Conservation (phyloP, 1,284 basidiomycete genomes). For the Trametes versicolor region DNA sequence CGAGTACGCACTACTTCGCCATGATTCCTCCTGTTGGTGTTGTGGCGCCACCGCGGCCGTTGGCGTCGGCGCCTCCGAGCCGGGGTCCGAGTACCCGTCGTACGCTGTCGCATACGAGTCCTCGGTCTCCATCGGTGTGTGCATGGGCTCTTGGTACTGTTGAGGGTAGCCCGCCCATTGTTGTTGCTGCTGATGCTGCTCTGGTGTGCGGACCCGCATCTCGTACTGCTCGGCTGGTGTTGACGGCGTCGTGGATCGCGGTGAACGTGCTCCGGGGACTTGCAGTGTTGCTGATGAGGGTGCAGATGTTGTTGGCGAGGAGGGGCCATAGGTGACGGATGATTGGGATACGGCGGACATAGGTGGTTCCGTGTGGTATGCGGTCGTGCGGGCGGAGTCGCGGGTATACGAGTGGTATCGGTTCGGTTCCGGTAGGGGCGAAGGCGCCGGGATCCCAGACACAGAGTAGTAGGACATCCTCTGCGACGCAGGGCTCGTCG, state of each 20-base stretch:
- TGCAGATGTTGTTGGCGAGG: slow-evolving; percentile 29
- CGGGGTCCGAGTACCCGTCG: slow-evolving; percentile 24
- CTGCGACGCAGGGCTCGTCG: slow-evolving; percentile 40
- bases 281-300: slow-evolving; percentile 29
- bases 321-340: slow-evolving; percentile 34
- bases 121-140: slow-evolving; percentile 31
- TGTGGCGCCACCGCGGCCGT: slow-evolving; percentile 2
- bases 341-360: slow-evolving; percentile 43
- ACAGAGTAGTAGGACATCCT: slow-evolving; percentile 75
- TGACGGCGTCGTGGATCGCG: slow-evolving; percentile 21
- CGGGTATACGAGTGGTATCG: slow-evolving; percentile 53
- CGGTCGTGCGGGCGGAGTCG: slow-evolving; percentile 48
- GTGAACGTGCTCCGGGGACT: slow-evolving; percentile 30
- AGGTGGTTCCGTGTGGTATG: slow-evolving; percentile 38
- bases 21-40: slow-evolving; percentile 33
- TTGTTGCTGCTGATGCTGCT: slow-evolving; percentile 24
- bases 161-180: slow-evolving; percentile 32
- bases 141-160: slow-evolving; percentile 14
- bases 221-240: slow-evolving; percentile 53
- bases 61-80: slow-evolving; percentile 23
- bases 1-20: slow-evolving; percentile 37
- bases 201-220: slow-evolving; percentile 57
- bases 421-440: slow-evolving; percentile 59
- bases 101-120: slow-evolving; percentile 32
- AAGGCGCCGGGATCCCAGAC: slow-evolving; percentile 69